A percentile compares a stretch with the other conserved stretches of the same genome.
phyloP scores from a whole-genome alignment of 768 basidiomycete species.

The Lactifluus echinatus region DNA sequence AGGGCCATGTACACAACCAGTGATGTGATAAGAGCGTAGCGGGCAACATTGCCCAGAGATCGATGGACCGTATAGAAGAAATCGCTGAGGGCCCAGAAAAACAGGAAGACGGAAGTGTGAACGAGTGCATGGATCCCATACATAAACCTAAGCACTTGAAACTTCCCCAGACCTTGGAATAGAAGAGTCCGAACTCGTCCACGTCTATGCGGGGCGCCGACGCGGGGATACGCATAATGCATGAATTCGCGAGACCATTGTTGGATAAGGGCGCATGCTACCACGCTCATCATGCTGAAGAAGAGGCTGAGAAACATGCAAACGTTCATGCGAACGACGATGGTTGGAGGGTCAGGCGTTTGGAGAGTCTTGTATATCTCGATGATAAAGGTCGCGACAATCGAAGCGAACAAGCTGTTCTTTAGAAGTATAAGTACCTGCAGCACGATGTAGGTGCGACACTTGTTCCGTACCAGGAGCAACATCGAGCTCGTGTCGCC shows the following conservation, averaged over 20 bases:
- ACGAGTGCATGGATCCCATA: conserved; percentile 4
- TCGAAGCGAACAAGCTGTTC: conserved; percentile 19
- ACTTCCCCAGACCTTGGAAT: conserved; percentile 1
- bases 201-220: conserved; percentile 3
- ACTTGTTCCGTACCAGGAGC: conserved; percentile 14
- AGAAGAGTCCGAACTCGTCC: conserved; percentile 7
- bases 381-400: conserved; percentile 18
- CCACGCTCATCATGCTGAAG: conserved; percentile 7
- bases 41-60: not conserved
- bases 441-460: not conserved
- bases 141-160: conserved; percentile 4
- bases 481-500: conserved; percentile 18
- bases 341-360: not conserved
- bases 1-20: not conserved
- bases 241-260: conserved; percentile 14
- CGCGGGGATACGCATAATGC: not conserved
- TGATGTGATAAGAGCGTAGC: not conserved
- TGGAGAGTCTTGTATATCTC: conserved; percentile 14
- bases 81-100: conserved; percentile 11
- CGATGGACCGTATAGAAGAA: conserved; percentile 3
- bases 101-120: conserved; percentile 9
- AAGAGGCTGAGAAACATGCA: conserved; percentile 13
- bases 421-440: not conserved
- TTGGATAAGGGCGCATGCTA: conserved; percentile 12
- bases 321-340: conserved; percentile 9